Base-by-base conservation (phyloP, 306 rosid species). In the Arachis hypogaea region DNA sequence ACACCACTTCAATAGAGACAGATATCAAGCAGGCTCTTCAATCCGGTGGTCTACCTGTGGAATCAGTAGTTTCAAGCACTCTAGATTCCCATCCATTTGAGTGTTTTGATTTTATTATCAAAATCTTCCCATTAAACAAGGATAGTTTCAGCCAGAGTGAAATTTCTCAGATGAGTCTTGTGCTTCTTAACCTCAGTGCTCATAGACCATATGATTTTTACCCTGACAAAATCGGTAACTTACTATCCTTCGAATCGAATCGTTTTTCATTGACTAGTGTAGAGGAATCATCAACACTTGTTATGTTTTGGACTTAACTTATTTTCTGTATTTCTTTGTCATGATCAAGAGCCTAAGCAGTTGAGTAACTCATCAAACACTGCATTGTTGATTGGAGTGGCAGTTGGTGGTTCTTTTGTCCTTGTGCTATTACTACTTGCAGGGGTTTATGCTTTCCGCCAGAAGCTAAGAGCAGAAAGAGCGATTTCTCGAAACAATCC, bases 361-460 rank as follows among this genome's bases (percentile, higher is more conserved):
- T 62, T 82, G 33, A 68, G 74, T 28, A 73, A 81, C 54, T 62
- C 77, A 8, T 45, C 75, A 41, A 70, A 52, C 57, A 56, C 8
- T 5, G 77, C 28, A 12, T n/a, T 84, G 18, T 75, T 75, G 54
- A 66, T 78, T 69, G 91, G 89, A 63, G 89, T 77, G 64, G 83
- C 74, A 42, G 76, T 72, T 77, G 92, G 86, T 29, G 82, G 93
- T 74, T 56, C 77, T 75, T 59, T 71, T 29, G 63, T 80, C 40
- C 68, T 87, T 52, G 57, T 86, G 59, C 12, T 82, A 6, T 57
- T 87, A 51, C 40, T 78, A 56, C 78, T 82, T 46, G 86, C 78
- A 33, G 89, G 85, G n/a, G 54, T 79, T 47, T 87, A 82, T 82
- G 89, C 80, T 68, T 57, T 84, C 75, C 63, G 49, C 66, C 92